Base-by-base conservation (phyloP, 495 filamentous ascomycete genomes). In the Apiosordaria backusii region DNA sequence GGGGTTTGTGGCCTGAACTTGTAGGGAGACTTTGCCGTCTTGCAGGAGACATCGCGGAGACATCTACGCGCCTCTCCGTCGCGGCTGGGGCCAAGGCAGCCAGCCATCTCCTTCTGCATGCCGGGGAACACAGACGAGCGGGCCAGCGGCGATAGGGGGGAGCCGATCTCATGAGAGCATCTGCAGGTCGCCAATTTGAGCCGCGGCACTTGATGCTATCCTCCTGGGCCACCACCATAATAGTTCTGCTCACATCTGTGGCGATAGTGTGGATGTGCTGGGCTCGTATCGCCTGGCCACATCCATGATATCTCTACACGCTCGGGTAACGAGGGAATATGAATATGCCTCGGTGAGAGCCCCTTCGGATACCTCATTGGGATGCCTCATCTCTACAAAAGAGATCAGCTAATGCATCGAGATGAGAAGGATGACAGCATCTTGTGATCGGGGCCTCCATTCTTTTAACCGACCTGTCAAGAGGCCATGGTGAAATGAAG, bases 11-110 rank as follows among this genome's bases (percentile, higher is more conserved):
- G 68, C 57, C 60, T 66, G 65, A 64, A 29, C 7, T 67, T 69
- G 68, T 68, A 71, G 72, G 62, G 67, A 63, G 60, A 57, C 72
- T 61, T 69, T 71, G 67, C 68, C 70, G 66, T 65, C 71, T 64
- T 45, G 67, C 69, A 70, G 67, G 59, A 57, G 55, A 62, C 40
- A 54, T 62, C 57, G 40, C 61, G 54, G 67, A 65, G 64, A n/a
- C 64, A 54, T 50, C 50, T 60, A 21, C 27, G 40, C 15, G 52
- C 22, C 50, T 63, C 61, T 67, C 64, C 57, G 16, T 62, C 35
- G 35, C 61, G 65, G 70, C 63, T 66, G 65, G 65, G 59, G 22
- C 25, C 24, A 24, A 66, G 24, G 63, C 50, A 60, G 52, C 50
- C 18, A 54, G 24, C 26, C 24, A 63, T 55, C 52, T 55, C 4